phyloP scores from a whole-genome alignment of 306 rosid species.

The Aeschynomene evenia region DNA sequence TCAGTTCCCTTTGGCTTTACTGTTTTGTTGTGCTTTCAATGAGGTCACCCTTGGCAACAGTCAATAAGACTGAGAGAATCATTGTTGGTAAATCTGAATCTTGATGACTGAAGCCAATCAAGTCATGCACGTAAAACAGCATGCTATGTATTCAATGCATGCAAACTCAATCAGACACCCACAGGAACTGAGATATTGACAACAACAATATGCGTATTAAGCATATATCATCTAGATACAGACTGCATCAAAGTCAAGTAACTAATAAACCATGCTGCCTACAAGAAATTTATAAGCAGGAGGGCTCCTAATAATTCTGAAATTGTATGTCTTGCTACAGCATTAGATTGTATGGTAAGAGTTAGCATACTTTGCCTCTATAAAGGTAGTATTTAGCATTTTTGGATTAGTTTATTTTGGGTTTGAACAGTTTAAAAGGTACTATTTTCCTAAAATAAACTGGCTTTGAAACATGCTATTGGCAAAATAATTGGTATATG shows the following conservation, averaged over 20 bases:
- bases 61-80: not conserved
- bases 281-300: not conserved
- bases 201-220: not conserved
- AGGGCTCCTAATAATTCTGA: not conserved
- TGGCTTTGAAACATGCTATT: not conserved
- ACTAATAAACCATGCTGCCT: not conserved
- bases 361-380: too few species aligned
- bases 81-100: not conserved
- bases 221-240: constrained; percentile 1
- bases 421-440: too few species aligned
- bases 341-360: constrained; percentile 4
- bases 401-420: too few species aligned
- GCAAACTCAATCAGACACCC: not conserved
- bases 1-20: not conserved
- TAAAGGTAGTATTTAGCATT: too few species aligned
- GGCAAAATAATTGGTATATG: constrained; percentile 7
- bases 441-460: too few species aligned
- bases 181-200: not conserved
- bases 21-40: not conserved
- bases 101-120: not conserved
- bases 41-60: not conserved
- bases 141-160: not conserved
- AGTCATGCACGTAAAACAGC: not conserved
- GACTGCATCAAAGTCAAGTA: not conserved
- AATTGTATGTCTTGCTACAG: not conserved